Evolutionary conservation across 768 basidiomycete species (phyloP), one percentile per base, ranked within the genome.

Genomic region (Boletus tylopilopsis): DNA sequence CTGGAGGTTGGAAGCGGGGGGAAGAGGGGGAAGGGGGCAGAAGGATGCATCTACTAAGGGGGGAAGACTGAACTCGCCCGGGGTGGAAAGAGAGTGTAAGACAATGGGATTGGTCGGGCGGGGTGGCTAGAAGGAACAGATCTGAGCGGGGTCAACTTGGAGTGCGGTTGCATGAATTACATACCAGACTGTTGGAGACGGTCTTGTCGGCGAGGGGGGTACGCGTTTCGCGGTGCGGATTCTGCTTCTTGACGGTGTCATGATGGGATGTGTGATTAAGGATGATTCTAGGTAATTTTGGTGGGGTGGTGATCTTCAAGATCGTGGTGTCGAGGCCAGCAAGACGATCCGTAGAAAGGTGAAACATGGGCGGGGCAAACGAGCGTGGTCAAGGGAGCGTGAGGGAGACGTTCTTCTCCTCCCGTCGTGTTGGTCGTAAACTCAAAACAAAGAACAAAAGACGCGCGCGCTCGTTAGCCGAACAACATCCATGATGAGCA

Each of bases 401-500:
- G 44, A 46, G 49, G 16, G 47, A 19, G 35, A 30, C 19, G 42
- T 18, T 9, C 36, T 61, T 47, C 53, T 51, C 52, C 58, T 58
- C 33, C 15, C n/a, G 19, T 41, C 29, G 57, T 49, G 47, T 25
- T 46, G 49, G 57, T 43, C 23, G 49, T 29, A 15, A 30, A 51
- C 12, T n/a, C n/a, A 45, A 43, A 42, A 45, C 42, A 41, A 65
- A 19, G 49, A 63, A 56, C 49, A 47, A 52, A 38, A 9, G 29
- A 57, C 44, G 40, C 46, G 25, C n/a, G 24, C 39, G 23, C 25
- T 42, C 47, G 21, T 13, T 30, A 48, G 24, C 51, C 50, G 49
- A 50, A 24, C 27, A 32, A 18, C 33, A 34, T 13, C 15, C 39
- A 86, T 85, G 84, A 82, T 85, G 84, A 81, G 77, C 69, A 73